Evolutionary conservation across 345 rosid species (phyloP), one percentile per base, ranked within the genome.

Genomic region (Camelina sativa): DNA sequence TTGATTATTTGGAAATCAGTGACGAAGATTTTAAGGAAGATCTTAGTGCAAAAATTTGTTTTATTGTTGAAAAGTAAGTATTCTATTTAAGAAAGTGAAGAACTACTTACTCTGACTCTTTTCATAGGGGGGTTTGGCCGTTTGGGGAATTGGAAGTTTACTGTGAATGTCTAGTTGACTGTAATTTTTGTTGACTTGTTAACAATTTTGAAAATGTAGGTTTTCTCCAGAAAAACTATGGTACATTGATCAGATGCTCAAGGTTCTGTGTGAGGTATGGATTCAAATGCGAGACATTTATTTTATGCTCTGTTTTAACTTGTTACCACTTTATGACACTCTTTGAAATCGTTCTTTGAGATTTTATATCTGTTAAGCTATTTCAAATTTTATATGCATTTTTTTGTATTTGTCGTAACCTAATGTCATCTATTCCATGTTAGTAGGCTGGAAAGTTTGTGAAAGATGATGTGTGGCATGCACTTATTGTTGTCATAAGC

Each of bases 181-280:
- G 30, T n/a, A 28, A 38, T 57, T 48, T 57, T 47, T 37, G 55
- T 38, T 64, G 64, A 62, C 77, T 73, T 53, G 40, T 65, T 79
- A 65, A 79, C 44, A 58, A 50, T 41, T 85, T 65, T 77, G 71
- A 58, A 79, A 37, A 62, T 80, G 75, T 73, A 95, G 99, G 96
- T 95, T 89, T 87, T 89, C 99, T 71, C 91, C 92, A 2, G 98
- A 95, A 77, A 95, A 95, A 82, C 82, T 87, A 37, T 95, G 99
- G 99, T 90, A 96, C 84, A 89, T 92, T 72, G 96, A 92, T 85
- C 98, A 92, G 88, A 96, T 96, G 99, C 91, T 95, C 82, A 95
- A 88, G 91, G 99, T 92, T 86, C 95, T 96, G 47, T 83, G 91
- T 10, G 91, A 96, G 99, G 99, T 92, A 91, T 76, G 63, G 79